phyloP scores from a whole-genome alignment of 2,329 filamentous ascomycete species.

The Amauroascus verrucosus region DNA sequence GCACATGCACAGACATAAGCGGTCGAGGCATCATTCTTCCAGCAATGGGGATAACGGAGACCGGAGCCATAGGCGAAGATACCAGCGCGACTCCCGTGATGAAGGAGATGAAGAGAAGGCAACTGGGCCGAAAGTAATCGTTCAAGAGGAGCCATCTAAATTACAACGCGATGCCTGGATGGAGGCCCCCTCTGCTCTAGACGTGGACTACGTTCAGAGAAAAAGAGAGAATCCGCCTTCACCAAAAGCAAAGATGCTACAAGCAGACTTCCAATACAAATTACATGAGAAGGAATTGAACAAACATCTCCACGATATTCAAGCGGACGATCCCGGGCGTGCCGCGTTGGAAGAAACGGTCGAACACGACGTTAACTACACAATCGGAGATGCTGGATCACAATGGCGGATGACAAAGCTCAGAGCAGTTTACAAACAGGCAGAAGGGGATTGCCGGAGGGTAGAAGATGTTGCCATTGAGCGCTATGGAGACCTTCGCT shows the following conservation, averaged over 20 bases:
- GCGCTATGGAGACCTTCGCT: conserved; percentile 66
- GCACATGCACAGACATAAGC: conserved; percentile 53
- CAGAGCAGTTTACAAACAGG: conserved; percentile 69
- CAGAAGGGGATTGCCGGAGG: conserved; percentile 59
- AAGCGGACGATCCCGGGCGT: conserved; percentile 41
- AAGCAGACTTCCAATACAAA: conserved; percentile 55
- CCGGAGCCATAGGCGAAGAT: conserved; percentile 39
- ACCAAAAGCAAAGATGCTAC: conserved; percentile 32
- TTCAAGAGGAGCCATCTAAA: conserved; percentile 37
- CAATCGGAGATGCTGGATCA: conserved; percentile 78
- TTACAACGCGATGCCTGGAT: conserved; percentile 83
- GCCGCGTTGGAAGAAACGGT: conserved; percentile 33
- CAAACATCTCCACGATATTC: conserved; percentile 52
- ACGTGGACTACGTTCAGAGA: conserved; percentile 63
- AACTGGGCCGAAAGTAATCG: conserved; percentile 18
- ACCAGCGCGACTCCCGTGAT: conserved; percentile 28
- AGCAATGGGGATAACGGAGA: conserved; percentile 43
- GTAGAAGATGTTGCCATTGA: conserved; percentile 77
- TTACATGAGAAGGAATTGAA: conserved; percentile 79
- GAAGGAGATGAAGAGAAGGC: conserved; percentile 34
- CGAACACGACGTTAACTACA: conserved; percentile 62
- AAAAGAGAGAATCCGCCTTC: conserved; percentile 49
- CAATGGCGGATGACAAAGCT: conserved; percentile 96
- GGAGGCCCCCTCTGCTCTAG: conserved; percentile 70
- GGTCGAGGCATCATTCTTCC: conserved; percentile 45